A percentile compares a stretch with the other conserved stretches of the same genome.
Evolutionary conservation across 768 basidiomycete species (phyloP).

Genomic region (Mycena venus): DNA sequence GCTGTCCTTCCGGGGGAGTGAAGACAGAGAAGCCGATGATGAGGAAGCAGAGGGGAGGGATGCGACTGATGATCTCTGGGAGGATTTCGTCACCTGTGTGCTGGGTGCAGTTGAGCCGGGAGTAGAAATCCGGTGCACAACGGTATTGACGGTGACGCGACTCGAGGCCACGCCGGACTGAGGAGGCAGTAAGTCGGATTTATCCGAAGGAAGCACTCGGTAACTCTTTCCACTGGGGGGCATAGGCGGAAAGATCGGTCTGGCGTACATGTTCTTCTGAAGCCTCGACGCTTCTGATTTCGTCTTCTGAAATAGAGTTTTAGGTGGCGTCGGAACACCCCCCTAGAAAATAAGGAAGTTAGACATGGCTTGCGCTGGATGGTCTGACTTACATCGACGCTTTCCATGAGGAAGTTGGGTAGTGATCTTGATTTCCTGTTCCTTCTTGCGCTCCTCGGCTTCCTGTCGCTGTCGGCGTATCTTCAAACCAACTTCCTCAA

Average conservation of each 20-base stretch:
- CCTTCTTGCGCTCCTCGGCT: constrained; percentile 81
- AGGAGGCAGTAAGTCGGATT: constrained; percentile 49
- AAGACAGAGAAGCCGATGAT: constrained; percentile 8
- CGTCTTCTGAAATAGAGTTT: constrained; percentile 84
- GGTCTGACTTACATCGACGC: constrained; percentile 67
- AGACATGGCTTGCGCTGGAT: constrained; percentile 28
- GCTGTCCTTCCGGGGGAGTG: constrained; percentile 1
- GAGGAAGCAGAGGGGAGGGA: constrained; percentile 13
- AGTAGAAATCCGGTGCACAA: constrained; percentile 48
- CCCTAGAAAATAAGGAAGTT: constrained; percentile 44
- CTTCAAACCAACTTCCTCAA: constrained; percentile 73
- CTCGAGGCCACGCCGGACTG: constrained; percentile 47
- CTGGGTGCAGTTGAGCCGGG: constrained; percentile 31
- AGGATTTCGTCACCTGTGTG: constrained; percentile 2
- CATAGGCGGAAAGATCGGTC: constrained; percentile 69
- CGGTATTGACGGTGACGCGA: constrained; percentile 67
- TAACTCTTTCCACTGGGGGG: constrained; percentile 57
- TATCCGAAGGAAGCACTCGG: constrained; percentile 53
- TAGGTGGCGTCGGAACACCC: constrained; percentile 60
- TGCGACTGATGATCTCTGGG: constrained; percentile 4
- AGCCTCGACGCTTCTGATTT: constrained; percentile 77
- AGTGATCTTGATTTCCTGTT: constrained; percentile 81
- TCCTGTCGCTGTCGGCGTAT: constrained; percentile 77
- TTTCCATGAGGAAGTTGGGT: constrained; percentile 77
- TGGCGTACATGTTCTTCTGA: constrained; percentile 70